Conservation (phyloP, 257 asterid genomes). For the Solanum sejunctum region DNA sequence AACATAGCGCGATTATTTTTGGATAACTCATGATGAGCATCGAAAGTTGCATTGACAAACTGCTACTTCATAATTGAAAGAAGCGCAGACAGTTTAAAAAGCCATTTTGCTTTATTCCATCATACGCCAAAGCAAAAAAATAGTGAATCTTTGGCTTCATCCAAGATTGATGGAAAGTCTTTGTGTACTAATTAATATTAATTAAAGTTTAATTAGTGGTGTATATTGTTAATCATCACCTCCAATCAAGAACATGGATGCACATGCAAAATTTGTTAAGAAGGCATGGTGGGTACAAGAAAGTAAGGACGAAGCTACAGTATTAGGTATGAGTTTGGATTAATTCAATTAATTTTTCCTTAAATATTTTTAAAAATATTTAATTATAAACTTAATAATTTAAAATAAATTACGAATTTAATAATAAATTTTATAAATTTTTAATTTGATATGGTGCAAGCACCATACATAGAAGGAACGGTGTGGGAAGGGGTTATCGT, state of each 20-base stretch:
- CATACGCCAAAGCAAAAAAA: too few species aligned
- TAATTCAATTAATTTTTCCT: not conserved
- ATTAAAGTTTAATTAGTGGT: not conserved
- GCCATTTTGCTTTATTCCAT: too few species aligned
- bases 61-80: too few species aligned
- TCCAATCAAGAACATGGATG: not conserved
- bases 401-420: too few species aligned
- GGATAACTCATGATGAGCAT: too few species aligned
- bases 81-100: too few species aligned
- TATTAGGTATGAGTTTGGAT: not conserved
- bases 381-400: too few species aligned
- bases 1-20: too few species aligned
- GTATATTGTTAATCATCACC: not conserved
- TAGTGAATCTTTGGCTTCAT: too few species aligned
- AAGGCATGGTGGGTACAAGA: not conserved
- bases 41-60: too few species aligned
- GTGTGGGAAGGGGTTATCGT: not conserved
- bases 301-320: not conserved
- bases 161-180: too few species aligned
- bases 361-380: too few species aligned
- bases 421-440: not conserved
- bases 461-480: not conserved
- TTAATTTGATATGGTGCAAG: not conserved
- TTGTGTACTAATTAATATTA: not conserved
- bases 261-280: not conserved